Evolutionary conservation across 2,329 filamentous ascomycete genomes (phyloP).

Genomic region (Colletotrichum salicis): DNA sequence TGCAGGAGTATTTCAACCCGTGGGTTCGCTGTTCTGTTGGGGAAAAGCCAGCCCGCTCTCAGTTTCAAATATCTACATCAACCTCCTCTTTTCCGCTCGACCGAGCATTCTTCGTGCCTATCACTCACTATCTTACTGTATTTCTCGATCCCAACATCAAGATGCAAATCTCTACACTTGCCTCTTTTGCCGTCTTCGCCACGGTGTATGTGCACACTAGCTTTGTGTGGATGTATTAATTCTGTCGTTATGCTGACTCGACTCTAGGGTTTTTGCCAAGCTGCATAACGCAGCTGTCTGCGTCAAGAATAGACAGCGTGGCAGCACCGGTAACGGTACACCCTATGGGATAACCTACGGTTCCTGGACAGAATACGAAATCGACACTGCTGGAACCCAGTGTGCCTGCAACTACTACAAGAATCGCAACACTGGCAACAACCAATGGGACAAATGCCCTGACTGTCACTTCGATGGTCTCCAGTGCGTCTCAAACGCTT

Average conservation of each 20-base stretch:
- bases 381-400: constrained; percentile 23
- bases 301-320: not conserved
- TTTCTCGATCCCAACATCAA: not conserved
- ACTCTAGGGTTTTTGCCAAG: constrained; percentile 7
- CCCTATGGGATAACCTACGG: constrained; percentile 23
- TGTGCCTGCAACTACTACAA: constrained; percentile 36
- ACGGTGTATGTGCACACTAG: not conserved
- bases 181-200: not conserved
- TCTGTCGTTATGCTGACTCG: not conserved
- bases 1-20: too few relatives aligned
- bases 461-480: constrained; percentile 34
- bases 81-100: too few relatives aligned
- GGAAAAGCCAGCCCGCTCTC: too few relatives aligned
- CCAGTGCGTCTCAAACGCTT: constrained; percentile 23
- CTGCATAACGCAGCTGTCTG: constrained; percentile 28
- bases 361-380: constrained; percentile 29
- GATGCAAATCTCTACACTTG: not conserved
- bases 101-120: too few relatives aligned
- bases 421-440: constrained; percentile 35
- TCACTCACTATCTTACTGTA: too few relatives aligned
- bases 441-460: constrained; percentile 36
- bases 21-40: too few relatives aligned
- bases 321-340: constrained; percentile 26
- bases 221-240: too few relatives aligned
- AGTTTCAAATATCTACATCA: too few relatives aligned